These are phyloP conservation scores for Mimosa bimucronata DNA, from an alignment of 306 rosid genomes.

Conservation along the genomic window DNA sequence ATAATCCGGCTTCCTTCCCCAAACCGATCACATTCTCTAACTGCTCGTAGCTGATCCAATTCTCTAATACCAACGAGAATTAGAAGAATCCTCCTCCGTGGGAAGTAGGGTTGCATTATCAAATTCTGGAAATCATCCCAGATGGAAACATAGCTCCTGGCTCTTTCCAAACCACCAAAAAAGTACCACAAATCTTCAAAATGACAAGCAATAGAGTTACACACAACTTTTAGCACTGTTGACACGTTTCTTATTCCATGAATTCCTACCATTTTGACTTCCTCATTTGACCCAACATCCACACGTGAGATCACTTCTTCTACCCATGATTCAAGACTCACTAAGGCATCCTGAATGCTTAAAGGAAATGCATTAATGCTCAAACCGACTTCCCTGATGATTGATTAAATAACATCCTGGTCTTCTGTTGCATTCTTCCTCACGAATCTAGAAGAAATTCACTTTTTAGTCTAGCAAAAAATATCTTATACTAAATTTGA, in stretches of 20 bases:
- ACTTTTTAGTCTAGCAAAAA: too few relatives aligned
- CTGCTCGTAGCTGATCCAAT: not conserved
- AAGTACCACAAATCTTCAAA: not conserved
- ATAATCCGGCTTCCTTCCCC: not conserved
- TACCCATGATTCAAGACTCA: not conserved
- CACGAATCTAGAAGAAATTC: too few relatives aligned
- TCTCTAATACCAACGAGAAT: constrained; percentile 9
- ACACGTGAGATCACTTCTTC: not conserved
- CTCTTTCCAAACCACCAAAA: not conserved
- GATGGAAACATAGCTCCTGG: not conserved
- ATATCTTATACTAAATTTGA: too few relatives aligned
- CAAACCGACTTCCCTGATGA: too few relatives aligned
- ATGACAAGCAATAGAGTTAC: not conserved
- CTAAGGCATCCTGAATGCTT: too few relatives aligned
- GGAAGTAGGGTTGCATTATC: not conserved
- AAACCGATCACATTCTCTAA: not conserved
- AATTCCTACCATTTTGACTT: not conserved
- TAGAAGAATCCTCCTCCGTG: not conserved
- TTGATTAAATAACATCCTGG: too few relatives aligned
- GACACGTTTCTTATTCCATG: not conserved
- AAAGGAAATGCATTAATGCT: too few relatives aligned
- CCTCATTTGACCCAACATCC: not conserved
- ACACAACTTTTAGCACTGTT: not conserved
- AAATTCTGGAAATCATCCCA: not conserved
- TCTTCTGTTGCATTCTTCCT: too few relatives aligned